Conservation (phyloP, 352 stramenopile species). For the Pythium aristosporum region DNA sequence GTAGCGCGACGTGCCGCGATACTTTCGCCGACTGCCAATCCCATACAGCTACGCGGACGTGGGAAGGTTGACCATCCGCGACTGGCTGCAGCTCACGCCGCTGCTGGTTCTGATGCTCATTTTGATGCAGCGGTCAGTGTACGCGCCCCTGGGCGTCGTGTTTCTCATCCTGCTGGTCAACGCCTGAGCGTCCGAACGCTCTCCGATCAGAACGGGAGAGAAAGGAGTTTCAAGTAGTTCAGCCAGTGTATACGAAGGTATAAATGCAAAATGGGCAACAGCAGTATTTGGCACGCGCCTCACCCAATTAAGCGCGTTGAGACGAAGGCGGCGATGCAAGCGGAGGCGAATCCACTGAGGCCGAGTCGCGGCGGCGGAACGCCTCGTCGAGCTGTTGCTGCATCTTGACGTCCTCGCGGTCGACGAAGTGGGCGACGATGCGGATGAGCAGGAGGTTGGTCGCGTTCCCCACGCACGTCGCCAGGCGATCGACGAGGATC, state of each 20-base stretch:
- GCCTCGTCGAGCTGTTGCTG: slow-evolving; percentile 11
- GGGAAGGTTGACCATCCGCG: slow-evolving; percentile 17
- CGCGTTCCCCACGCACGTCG: slow-evolving; percentile 42
- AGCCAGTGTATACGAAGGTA: not conserved
- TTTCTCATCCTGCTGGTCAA: slow-evolving; percentile 26
- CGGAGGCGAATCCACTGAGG: slow-evolving; percentile 1
- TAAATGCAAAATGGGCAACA: not conserved
- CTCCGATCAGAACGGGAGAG: not conserved
- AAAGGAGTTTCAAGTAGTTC: not conserved
- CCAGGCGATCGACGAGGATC: slow-evolving; percentile 45
- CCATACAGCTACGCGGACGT: slow-evolving; percentile 13
- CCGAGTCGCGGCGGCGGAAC: slow-evolving; percentile 6
- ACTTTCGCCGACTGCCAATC: slow-evolving; percentile 22
- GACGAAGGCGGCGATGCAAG: slow-evolving; percentile 10
- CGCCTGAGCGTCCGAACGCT: slow-evolving; percentile 4
- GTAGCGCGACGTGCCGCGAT: slow-evolving; percentile 27
- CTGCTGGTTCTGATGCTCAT: slow-evolving; percentile 22
- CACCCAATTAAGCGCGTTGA: not conserved
- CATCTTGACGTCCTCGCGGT: slow-evolving; percentile 14
- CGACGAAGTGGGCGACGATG: slow-evolving; percentile 38
- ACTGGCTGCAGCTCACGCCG: slow-evolving; percentile 23
- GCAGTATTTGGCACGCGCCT: not conserved
- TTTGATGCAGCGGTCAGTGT: slow-evolving; percentile 17
- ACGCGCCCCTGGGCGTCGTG: slow-evolving; percentile 16
- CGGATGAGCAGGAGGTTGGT: slow-evolving; percentile 64